Percentiles rank a stretch among this genome's conserved stretches.
Evolutionary conservation across 2,329 filamentous ascomycete genomes (phyloP).

Genomic region (Hypocreales sp.): DNA sequence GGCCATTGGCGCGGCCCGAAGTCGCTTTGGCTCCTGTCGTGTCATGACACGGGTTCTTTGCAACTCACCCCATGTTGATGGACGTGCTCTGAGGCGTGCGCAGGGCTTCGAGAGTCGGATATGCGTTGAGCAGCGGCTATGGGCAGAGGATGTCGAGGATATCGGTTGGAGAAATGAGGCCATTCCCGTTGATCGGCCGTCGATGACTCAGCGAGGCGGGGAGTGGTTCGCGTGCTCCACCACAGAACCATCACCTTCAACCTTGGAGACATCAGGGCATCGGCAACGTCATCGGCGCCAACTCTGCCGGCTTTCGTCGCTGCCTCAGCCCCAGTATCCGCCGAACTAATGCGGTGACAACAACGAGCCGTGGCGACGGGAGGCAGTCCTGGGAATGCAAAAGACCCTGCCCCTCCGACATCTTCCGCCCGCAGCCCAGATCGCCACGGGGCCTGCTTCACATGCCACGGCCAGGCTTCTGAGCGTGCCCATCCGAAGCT

Average conservation of each 20-base stretch:
- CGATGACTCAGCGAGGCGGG: conserved; percentile 22
- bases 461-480: too few relatives aligned
- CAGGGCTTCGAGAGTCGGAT: conserved; percentile 8
- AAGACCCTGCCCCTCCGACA: conserved; percentile 8
- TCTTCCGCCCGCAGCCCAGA: conserved; percentile 6
- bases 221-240: too few relatives aligned
- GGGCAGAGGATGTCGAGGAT: conserved; percentile 11
- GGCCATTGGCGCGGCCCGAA: too few relatives aligned
- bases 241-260: too few relatives aligned
- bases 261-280: too few relatives aligned
- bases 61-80: conserved; percentile 25
- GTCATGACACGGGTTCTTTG: too few relatives aligned
- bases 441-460: conserved; percentile 1
- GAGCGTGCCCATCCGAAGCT: too few relatives aligned
- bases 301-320: too few relatives aligned
- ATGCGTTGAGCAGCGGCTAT: conserved; percentile 10
- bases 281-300: too few relatives aligned
- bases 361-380: too few relatives aligned
- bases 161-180: conserved; percentile 21
- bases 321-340: neutral
- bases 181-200: conserved; percentile 16
- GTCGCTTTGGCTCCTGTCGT: too few relatives aligned
- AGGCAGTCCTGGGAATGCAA: conserved; percentile 14
- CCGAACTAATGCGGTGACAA: conserved; percentile 10
- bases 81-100: conserved; percentile 10